phyloP scores from a whole-genome alignment of 2,329 filamentous ascomycete genomes.

The Penicillium sumatraense region DNA sequence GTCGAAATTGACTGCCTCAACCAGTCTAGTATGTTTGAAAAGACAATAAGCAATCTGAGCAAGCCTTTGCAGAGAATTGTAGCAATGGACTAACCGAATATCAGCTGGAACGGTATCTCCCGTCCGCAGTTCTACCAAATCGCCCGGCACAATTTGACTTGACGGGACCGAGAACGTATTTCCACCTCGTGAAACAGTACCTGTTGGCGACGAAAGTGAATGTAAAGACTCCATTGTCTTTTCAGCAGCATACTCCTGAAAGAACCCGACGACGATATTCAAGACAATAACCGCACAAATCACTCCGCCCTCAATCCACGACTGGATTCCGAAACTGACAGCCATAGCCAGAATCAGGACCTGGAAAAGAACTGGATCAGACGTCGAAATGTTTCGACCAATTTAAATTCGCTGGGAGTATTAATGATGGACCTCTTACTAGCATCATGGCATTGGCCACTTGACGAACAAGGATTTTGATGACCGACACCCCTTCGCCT shows the following conservation, averaged over 20 bases:
- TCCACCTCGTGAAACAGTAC: conserved; percentile 62
- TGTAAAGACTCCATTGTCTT: conserved; percentile 66
- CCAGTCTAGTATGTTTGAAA: conserved; percentile 38
- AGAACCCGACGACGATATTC: conserved; percentile 64
- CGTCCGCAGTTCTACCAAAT: conserved; percentile 59
- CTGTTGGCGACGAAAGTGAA: conserved; percentile 62
- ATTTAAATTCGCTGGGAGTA: not conserved
- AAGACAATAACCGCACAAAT: conserved; percentile 63
- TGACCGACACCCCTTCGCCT: conserved; percentile 66
- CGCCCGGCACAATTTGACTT: conserved; percentile 66
- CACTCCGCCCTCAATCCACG: conserved; percentile 64
- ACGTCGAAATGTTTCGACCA: not conserved
- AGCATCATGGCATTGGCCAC: conserved; percentile 72
- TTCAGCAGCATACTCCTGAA: conserved; percentile 65
- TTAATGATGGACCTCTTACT: conserved; percentile 44
- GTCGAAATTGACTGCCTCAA: conserved; percentile 72
- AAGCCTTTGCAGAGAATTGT: not conserved
- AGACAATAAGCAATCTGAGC: not conserved
- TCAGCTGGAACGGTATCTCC: conserved; percentile 67
- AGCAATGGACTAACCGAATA: conserved; percentile 49
- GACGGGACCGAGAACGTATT: conserved; percentile 59
- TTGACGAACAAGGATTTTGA: conserved; percentile 69
- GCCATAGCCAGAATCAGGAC: conserved; percentile 79
- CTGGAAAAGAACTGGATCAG: conserved; percentile 49
- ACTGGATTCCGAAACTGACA: conserved; percentile 60